Evolutionary conservation across 495 filamentous ascomycete genomes (phyloP).

Genomic region (Penicillium coprophilum): DNA sequence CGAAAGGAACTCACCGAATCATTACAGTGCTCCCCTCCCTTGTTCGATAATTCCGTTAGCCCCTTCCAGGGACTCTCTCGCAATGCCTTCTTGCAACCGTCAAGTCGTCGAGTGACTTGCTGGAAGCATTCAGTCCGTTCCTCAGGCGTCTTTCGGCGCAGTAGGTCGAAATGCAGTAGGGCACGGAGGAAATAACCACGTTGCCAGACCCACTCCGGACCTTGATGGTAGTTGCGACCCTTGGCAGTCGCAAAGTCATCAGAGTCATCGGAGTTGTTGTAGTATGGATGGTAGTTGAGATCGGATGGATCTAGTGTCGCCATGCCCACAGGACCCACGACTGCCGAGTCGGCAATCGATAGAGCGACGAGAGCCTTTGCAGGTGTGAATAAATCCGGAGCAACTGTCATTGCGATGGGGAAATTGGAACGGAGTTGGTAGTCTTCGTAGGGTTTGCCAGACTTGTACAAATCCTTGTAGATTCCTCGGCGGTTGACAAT

Average conservation of each 20-base stretch:
- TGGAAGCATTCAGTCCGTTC: constrained; percentile 84
- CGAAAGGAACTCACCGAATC: constrained; percentile 71
- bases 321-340: constrained; percentile 90
- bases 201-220: constrained; percentile 99
- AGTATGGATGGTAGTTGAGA: constrained; percentile 88
- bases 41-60: constrained; percentile 89
- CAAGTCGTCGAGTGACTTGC: constrained; percentile 81
- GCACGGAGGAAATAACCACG: constrained; percentile 93
- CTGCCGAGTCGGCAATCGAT: constrained; percentile 69
- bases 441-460: constrained; percentile 93
- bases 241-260: constrained; percentile 86
- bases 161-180: constrained; percentile 83
- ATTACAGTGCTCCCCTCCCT: constrained; percentile 74
- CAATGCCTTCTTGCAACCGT: constrained; percentile 79
- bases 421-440: constrained; percentile 96
- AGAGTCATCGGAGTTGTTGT: constrained; percentile 91
- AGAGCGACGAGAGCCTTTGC: constrained; percentile 75
- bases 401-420: constrained; percentile 92
- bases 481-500: constrained; percentile 88
- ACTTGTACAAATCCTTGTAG: constrained; percentile 94
- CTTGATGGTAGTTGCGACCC: constrained; percentile 96
- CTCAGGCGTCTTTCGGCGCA: constrained; percentile 59
- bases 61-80: constrained; percentile 81
- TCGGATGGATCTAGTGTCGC: constrained; percentile 92
- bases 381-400: constrained; percentile 80